Evolutionary conservation across 495 filamentous ascomycete species (phyloP).

Genomic region (Daldinia concentrica): DNA sequence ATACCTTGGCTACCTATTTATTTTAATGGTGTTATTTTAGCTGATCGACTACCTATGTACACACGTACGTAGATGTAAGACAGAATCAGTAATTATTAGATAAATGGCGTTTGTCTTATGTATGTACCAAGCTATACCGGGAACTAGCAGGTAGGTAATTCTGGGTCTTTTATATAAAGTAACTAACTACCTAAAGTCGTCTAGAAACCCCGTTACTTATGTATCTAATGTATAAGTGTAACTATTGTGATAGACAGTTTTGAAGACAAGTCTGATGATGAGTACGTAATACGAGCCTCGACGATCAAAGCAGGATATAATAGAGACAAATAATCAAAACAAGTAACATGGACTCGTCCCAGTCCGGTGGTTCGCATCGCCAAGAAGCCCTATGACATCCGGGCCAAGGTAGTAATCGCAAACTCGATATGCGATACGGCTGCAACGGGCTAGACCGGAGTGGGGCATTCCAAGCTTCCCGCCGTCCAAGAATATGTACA

Average conservation of each 20-base stretch:
- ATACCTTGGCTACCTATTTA: conserved; percentile 23
- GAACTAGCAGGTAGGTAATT: neutral
- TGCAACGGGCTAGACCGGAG: neutral
- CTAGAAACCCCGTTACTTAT: neutral
- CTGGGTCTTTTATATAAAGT: neutral
- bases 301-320: conserved; percentile 4
- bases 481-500: too few species aligned
- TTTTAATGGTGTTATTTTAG: conserved; percentile 19
- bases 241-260: neutral
- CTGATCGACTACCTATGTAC: neutral
- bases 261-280: conserved; percentile 4
- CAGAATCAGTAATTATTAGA: neutral
- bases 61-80: neutral
- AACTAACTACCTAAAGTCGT: too few species aligned
- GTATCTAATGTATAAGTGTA: neutral
- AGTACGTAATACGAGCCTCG: neutral
- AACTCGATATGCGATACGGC: neutral
- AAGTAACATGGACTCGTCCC: conserved; percentile 18
- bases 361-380: conserved; percentile 22
- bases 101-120: conserved; percentile 7
- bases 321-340: conserved; percentile 6
- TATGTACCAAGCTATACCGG: neutral
- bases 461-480: neutral
- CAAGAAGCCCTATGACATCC: conserved; percentile 13
- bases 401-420: conserved; percentile 16